These are phyloP conservation scores for Parmelia sp. DNA, from an alignment of 495 filamentous ascomycete species.

Conservation along the genomic window DNA sequence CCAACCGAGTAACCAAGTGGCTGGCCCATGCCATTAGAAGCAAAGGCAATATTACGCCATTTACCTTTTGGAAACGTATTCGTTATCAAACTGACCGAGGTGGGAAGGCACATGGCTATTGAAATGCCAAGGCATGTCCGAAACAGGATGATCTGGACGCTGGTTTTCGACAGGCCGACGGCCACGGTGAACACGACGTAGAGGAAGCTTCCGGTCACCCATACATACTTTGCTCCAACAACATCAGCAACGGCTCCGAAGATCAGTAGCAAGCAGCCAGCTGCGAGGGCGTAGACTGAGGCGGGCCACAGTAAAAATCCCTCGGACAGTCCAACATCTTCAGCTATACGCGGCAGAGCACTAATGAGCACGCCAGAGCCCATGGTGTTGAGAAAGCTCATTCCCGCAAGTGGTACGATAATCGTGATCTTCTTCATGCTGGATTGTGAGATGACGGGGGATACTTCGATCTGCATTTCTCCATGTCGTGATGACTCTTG, in stretches of 20 bases:
- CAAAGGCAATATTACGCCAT: constrained; percentile 43
- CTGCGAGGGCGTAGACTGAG: constrained; percentile 40
- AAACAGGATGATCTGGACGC: constrained; percentile 46
- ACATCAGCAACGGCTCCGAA: constrained; percentile 48
- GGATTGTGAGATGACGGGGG: no score
- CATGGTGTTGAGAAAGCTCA: constrained; percentile 25
- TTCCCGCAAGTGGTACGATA: no score
- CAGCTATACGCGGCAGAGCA: constrained; percentile 32
- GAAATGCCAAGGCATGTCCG: constrained; percentile 47
- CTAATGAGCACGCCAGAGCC: constrained; percentile 28
- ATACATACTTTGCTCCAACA: constrained; percentile 41
- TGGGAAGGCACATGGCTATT: constrained; percentile 45
- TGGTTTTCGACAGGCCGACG: constrained; percentile 38
- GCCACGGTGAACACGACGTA: constrained; percentile 40
- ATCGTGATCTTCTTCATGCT: no score
- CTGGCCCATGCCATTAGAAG: constrained; percentile 39
- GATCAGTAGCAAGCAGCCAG: constrained; percentile 42
- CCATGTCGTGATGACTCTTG: no score
- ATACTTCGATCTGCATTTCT: no score
- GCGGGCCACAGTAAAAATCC: constrained; percentile 33
- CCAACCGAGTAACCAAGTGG: constrained; percentile 43
- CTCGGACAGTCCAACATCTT: constrained; percentile 27
- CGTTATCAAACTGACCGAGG: constrained; percentile 44
- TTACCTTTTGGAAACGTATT: constrained; percentile 35
- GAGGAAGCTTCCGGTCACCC: constrained; percentile 40